Evolutionary conservation across 78 protist genomes (phyloP).

Genomic region (Dictyostelium citrinum): DNA sequence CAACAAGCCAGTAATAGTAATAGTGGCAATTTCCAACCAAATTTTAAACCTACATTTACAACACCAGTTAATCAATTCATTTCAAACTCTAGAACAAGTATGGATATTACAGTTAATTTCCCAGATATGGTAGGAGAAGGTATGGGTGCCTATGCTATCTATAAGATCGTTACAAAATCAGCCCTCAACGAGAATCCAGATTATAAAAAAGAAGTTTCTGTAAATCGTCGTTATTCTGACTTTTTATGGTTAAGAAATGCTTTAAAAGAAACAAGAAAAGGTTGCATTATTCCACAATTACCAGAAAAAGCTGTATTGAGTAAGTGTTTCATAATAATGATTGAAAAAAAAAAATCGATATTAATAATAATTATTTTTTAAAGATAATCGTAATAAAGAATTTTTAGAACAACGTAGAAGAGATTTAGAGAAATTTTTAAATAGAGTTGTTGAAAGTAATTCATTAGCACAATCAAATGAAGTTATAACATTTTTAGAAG

Average conservation of each 20-base stretch:
- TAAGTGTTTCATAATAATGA: not conserved
- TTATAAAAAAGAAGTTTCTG: conserved; percentile 39
- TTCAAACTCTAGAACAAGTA: conserved; percentile 3
- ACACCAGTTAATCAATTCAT: not conserved
- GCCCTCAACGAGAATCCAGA: conserved; percentile 56
- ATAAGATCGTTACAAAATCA: conserved; percentile 19
- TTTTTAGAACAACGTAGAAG: conserved; percentile 71
- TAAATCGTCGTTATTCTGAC: conserved; percentile 66
- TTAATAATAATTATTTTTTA: not conserved
- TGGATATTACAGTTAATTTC: conserved; percentile 41
- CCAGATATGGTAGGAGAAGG: conserved; percentile 73
- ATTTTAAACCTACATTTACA: not conserved
- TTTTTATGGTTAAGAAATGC: conserved; percentile 73
- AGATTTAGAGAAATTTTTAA: conserved; percentile 78
- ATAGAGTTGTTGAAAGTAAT: conserved; percentile 57
- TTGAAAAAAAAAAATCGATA: not conserved
- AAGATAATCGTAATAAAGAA: conserved; percentile 55
- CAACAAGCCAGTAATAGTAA: not conserved
- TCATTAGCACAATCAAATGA: conserved; percentile 54
- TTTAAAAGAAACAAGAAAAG: conserved; percentile 74
- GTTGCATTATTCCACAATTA: conserved; percentile 63
- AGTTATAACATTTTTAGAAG: conserved; percentile 53
- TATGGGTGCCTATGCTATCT: conserved; percentile 30
- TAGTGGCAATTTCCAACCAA: not conserved
- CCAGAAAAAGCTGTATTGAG: conserved; percentile 79